Percentiles rank a stretch among this genome's conserved stretches.
Conservation (phyloP, 768 basidiomycete species). For the Lepiota brunneoincarnata region DNA sequence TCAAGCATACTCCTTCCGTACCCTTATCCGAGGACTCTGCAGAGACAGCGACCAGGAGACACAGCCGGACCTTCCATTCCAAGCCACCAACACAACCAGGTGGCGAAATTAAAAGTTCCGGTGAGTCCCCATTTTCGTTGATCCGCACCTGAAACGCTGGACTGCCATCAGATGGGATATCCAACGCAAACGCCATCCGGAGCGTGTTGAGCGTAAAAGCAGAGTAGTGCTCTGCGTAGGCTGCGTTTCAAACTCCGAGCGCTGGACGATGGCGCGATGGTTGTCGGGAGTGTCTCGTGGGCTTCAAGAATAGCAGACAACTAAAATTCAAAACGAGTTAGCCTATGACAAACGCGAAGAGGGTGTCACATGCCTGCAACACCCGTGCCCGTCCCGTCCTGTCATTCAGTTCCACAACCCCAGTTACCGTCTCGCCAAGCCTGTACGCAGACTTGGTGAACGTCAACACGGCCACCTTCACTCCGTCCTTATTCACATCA, state of each 20-base stretch:
- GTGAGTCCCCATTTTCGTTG: slow-evolving; percentile 24
- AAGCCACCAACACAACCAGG: slow-evolving; percentile 58
- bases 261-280: slow-evolving; percentile 45
- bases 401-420: slow-evolving; percentile 85
- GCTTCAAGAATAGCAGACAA: slow-evolving; percentile 88
- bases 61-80: slow-evolving; percentile 86
- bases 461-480: slow-evolving; percentile 86
- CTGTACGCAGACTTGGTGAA: slow-evolving; percentile 90
- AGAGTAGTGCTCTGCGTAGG: slow-evolving; percentile 85
- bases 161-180: slow-evolving; percentile 90
- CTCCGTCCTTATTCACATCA: slow-evolving; percentile 92
- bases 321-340: slow-evolving; percentile 32
- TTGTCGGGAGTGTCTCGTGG: slow-evolving; percentile 76
- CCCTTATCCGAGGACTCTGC: slow-evolving; percentile 41
- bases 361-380: slow-evolving; percentile 60
- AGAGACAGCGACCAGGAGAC: slow-evolving; percentile 79
- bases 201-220: slow-evolving; percentile 70
- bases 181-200: slow-evolving; percentile 83
- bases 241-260: slow-evolving; percentile 59
- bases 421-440: slow-evolving; percentile 88
- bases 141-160: slow-evolving; percentile 78
- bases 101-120: slow-evolving; percentile 6
- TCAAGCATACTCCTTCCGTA: slow-evolving; percentile 50
- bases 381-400: slow-evolving; percentile 70
- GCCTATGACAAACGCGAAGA: background rate